Evolutionary conservation across 176 grass and related monocot species (phyloP), one percentile per base, ranked within the genome.

Genomic region (Carex littledalei): DNA sequence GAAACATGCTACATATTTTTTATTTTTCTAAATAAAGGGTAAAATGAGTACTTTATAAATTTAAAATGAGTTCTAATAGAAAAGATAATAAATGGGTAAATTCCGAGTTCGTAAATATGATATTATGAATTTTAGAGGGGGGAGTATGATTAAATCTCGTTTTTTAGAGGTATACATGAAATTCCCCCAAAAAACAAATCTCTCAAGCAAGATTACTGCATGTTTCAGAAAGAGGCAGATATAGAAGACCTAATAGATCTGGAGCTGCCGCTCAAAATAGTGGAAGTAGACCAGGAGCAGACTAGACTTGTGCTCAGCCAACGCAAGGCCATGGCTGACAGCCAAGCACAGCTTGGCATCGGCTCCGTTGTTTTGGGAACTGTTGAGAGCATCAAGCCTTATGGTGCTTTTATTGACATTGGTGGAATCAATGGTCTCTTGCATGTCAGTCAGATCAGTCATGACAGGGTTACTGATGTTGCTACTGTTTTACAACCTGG

Each of bases 371-470:
- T 99, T 24, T 83, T 95, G 78, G 96, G 96, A 86, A 92, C 91
- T 45, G 91, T 99, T 17, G 92, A 99, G 88, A 99, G 90, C 84
- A 84, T 99, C 56, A 99, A 99, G 85, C 96, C 96, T 26, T 99
- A 95, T 26, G 93, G 93, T 55, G 93, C 96, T 32, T 95, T 99
- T 71, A 91, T 99, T 71, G 93, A 99, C 35, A 99, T 99, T 15
- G 91, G 96, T 81, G 96, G 95, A 62, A 95, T 94, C 82, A 98
- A 95, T 87, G 95, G 95, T 34, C 93, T 98, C 88, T 87, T 98
- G 64, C 95, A 98, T 84, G 95, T 98, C 55, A 95, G 95, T 89
- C 95, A 98, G 84, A 98, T 98, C 80, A 98, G 95, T 93, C 95
- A 94, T 88, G 96, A 95, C 73, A 88, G 93, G 82, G 93, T 99